Evolutionary conservation across 1,284 basidiomycete genomes (phyloP), one percentile per base, ranked within the genome.

Genomic region (Ustilago curta): DNA sequence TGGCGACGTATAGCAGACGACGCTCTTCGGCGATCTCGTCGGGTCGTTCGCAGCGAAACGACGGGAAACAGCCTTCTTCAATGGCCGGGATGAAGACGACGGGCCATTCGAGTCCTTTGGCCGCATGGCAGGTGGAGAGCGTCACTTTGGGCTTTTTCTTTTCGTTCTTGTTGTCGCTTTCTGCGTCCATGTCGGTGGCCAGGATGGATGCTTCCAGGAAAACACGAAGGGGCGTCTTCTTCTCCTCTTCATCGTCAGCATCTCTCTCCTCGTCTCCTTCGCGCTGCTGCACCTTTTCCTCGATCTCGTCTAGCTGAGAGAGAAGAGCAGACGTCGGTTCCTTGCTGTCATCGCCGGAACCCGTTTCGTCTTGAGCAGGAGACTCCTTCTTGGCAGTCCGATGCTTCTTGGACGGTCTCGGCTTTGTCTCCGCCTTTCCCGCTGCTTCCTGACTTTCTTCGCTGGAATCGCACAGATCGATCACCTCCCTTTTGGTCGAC

Each of bases 21-120:
- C 91, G 87, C 85, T 96, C 94, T 87, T 96, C 94, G 23, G 91
- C 90, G 1, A 89, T 85, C 83, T 95, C 91, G 19, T 93, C 91
- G 27, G 85, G 76, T 64, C 86, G 85, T 1, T 78, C 82, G 32
- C 90, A 89, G 8, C 91, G 89, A 81, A 90, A 90, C 54, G 92
- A 92, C 1, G 94, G 94, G 77, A 91, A 93, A 0, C 89, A 91
- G 0, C 91, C 92, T 48, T 90, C 85, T 81, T 94, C 93, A 12
- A 91, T 61, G 81, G 86, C 58, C 70, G 85, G 40, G 82, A 93
- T 86, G 72, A 93, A 90, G 1, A 93, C 91, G 5, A 93, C 91
- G 0, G 93, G 93, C 93, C 93, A 97, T 84, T 97, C 94, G 7
- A 96, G 87, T 0, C 94, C 94, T 85, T 97, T 97, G 0, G 94